These are phyloP conservation scores for Dichotomocladium elegans DNA, from an alignment of 371 early-diverging fungal genomes.

Conservation along the genomic window DNA sequence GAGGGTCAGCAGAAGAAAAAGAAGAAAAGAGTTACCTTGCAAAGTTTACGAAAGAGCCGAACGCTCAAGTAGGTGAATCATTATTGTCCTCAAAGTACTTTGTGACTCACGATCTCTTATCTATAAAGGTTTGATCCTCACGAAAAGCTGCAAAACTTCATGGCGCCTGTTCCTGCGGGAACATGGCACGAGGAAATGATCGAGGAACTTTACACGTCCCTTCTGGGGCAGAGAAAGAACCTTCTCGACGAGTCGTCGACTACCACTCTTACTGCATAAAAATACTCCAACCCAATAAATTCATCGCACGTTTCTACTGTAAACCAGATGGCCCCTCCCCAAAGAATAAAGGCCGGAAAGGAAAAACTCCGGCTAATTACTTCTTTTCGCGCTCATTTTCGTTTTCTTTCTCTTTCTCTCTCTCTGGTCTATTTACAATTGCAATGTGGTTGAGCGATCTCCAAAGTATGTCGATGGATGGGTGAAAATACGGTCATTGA, in stretches of 20 bases:
- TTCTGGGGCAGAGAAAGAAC: conserved; percentile 67
- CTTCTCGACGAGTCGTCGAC: conserved; percentile 10
- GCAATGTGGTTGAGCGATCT: conserved; percentile 81
- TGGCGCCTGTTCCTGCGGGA: conserved; percentile 87
- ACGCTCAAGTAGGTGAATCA: conserved; percentile 58
- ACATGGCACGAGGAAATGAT: conserved; percentile 91
- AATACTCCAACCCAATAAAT: background rate
- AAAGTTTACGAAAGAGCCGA: conserved; percentile 93
- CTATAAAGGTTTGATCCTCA: conserved; percentile 78
- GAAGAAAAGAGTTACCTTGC: conserved; percentile 22
- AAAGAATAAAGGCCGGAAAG: background rate
- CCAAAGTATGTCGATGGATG: conserved; percentile 65
- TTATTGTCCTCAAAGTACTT: no score
- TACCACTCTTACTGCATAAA: no score
- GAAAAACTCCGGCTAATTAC: background rate
- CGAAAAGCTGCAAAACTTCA: conserved; percentile 92
- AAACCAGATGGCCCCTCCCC: no score
- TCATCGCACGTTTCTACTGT: no score
- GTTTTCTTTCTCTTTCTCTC: background rate
- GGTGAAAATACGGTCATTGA: no score
- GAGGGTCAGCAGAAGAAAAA: conserved; percentile 66
- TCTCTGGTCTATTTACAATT: background rate
- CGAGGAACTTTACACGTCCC: conserved; percentile 79
- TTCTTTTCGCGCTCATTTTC: background rate
- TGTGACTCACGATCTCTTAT: background rate